These are phyloP conservation scores for Friedmanniomyces endolithicus DNA, from an alignment of 495 filamentous ascomycete genomes.

Conservation along the genomic window DNA sequence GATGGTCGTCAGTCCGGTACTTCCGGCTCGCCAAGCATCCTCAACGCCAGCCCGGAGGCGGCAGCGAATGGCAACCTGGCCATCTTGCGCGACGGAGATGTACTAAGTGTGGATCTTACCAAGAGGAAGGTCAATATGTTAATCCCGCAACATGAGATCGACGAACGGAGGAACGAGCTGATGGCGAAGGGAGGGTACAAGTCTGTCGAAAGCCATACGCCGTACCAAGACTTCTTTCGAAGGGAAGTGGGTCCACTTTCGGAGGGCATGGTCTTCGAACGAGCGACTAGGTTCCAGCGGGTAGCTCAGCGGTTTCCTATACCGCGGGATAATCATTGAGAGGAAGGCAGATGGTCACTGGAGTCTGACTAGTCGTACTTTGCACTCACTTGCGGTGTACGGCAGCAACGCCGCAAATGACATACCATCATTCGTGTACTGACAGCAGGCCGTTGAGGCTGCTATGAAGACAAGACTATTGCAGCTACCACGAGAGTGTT, in stretches of 20 bases:
- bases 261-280: conserved; percentile 42
- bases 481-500: too few species aligned
- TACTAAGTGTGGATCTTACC: conserved; percentile 43
- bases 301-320: conserved; percentile 36
- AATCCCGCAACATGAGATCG: conserved; percentile 32
- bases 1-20: conserved; percentile 46
- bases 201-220: conserved; percentile 34
- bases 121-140: conserved; percentile 43
- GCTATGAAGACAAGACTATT: too few species aligned
- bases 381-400: too few species aligned
- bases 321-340: conserved; percentile 42
- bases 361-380: too few species aligned
- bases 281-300: conserved; percentile 41
- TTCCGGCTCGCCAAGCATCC: conserved; percentile 42
- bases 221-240: conserved; percentile 43
- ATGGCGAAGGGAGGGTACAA: conserved; percentile 29
- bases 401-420: too few species aligned
- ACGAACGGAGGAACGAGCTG: conserved; percentile 8
- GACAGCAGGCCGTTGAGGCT: too few species aligned
- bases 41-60: conserved; percentile 47
- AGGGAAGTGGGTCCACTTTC: conserved; percentile 39
- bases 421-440: too few species aligned
- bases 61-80: conserved; percentile 48
- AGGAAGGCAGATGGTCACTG: too few species aligned
- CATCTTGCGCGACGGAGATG: conserved; percentile 42